These are phyloP conservation scores for Intubia oerlemansii DNA, from an alignment of 2,329 filamentous ascomycete species.

Conservation along the genomic window DNA sequence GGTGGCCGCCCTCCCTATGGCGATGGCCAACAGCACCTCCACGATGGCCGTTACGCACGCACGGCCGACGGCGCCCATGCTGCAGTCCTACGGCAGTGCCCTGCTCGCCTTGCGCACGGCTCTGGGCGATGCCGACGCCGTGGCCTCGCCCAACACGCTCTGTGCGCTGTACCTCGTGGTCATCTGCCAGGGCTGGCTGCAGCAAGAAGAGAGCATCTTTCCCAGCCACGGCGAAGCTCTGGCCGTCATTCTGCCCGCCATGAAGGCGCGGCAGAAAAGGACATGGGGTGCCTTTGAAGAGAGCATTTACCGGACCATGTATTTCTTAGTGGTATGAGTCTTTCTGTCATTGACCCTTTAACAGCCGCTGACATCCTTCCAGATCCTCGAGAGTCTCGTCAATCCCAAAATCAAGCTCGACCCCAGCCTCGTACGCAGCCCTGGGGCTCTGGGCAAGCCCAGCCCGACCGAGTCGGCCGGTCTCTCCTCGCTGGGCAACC, in stretches of 20 bases:
- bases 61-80: constrained; percentile 4
- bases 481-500: constrained; percentile 1
- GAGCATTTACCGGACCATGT: constrained; percentile 2
- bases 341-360: too few relatives aligned
- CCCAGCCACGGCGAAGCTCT: constrained; percentile 6
- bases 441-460: constrained; percentile 2
- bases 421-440: not conserved
- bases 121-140: not conserved
- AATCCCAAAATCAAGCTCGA: constrained; percentile 6
- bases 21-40: not conserved
- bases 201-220: not conserved
- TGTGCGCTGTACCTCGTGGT: constrained; percentile 6
- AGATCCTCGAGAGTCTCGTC: constrained; percentile 6
- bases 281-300: constrained; percentile 2
- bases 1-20: constrained; percentile 1
- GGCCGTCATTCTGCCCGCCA: constrained; percentile 2
- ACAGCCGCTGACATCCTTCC: too few relatives aligned
- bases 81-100: constrained; percentile 3
- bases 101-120: constrained; percentile 2
- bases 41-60: not conserved
- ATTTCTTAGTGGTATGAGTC: constrained; percentile 4
- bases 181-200: constrained; percentile 6
- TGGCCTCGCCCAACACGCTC: constrained; percentile 2
- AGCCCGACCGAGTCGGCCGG: not conserved
- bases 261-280: not conserved